A percentile compares a stretch with the other conserved stretches of the same genome.
Conservation (phyloP, 345 rosid species). For the Syzygium oleosum region DNA sequence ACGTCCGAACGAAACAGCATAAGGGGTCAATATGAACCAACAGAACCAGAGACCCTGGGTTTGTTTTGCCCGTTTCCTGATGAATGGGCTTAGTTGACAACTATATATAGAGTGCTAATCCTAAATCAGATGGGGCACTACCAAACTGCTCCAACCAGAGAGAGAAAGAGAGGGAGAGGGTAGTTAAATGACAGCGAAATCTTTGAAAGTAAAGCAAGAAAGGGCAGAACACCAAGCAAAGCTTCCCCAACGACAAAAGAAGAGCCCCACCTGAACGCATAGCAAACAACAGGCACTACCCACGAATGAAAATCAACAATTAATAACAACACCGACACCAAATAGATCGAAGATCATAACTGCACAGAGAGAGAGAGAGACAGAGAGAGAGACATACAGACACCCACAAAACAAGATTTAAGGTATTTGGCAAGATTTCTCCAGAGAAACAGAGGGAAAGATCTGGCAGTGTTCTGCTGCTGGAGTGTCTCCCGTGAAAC, state of each 20-base stretch:
- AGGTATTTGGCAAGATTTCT: neutral
- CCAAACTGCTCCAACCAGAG: neutral
- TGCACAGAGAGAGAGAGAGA: neutral
- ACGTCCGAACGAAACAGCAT: neutral
- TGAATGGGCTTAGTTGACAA: neutral
- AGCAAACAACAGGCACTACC: neutral
- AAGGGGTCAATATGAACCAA: neutral
- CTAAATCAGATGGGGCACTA: neutral
- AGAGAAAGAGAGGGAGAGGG: neutral
- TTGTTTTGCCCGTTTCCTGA: neutral
- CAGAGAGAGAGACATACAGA: neutral
- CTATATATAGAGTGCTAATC: neutral
- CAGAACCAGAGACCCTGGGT: neutral
- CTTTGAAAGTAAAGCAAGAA: neutral
- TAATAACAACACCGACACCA: neutral
- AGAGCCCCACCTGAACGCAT: neutral
- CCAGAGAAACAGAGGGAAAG: neutral
- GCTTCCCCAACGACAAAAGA: neutral
- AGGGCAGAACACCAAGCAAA: neutral
- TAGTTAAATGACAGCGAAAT: neutral
- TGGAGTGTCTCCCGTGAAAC: neutral
- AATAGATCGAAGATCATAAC: neutral
- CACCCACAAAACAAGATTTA: neutral
- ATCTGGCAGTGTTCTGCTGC: neutral
- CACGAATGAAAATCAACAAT: neutral